phyloP scores from a whole-genome alignment of 192 early-diverging fungal species.

The Podila minutissima region DNA sequence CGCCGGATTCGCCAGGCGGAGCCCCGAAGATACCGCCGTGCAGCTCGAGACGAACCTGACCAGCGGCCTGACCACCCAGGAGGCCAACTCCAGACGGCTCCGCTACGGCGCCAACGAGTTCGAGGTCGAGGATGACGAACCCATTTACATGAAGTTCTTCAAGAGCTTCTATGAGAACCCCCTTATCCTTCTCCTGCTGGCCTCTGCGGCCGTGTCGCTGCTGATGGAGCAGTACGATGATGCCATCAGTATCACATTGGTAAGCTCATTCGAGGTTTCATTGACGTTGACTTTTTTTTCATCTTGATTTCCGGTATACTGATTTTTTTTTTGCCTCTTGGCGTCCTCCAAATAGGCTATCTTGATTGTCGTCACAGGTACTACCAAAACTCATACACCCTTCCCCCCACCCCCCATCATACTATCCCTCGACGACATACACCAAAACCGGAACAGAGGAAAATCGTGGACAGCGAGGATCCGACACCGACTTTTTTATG shows the following conservation, averaged over 20 bases:
- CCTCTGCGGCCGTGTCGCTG: conserved; percentile 75
- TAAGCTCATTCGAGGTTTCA: conserved; percentile 33
- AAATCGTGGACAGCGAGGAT: background rate
- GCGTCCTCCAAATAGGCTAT: conserved; percentile 35
- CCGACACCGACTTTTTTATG: background rate
- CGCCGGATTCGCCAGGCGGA: conserved; percentile 60
- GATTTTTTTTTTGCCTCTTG: background rate
- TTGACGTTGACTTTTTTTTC: background rate
- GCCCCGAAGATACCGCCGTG: conserved; percentile 52
- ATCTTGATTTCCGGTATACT: background rate
- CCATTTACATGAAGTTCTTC: conserved; percentile 75
- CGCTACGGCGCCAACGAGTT: conserved; percentile 76
- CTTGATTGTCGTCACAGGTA: conserved; percentile 57
- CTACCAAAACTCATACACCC: background rate
- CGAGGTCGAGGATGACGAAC: conserved; percentile 71
- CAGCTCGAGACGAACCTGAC: conserved; percentile 55
- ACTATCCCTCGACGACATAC: background rate
- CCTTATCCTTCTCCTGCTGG: conserved; percentile 81
- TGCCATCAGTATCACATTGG: conserved; percentile 86
- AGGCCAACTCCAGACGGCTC: conserved; percentile 53
- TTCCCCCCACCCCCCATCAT: background rate
- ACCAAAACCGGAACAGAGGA: background rate
- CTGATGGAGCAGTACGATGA: conserved; percentile 82
- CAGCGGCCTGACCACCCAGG: conserved; percentile 53
- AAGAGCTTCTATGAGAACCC: conserved; percentile 88